Evolutionary conservation across 768 basidiomycete species (phyloP), one percentile per base, ranked within the genome.

Genomic region (Amanita phalloides): DNA sequence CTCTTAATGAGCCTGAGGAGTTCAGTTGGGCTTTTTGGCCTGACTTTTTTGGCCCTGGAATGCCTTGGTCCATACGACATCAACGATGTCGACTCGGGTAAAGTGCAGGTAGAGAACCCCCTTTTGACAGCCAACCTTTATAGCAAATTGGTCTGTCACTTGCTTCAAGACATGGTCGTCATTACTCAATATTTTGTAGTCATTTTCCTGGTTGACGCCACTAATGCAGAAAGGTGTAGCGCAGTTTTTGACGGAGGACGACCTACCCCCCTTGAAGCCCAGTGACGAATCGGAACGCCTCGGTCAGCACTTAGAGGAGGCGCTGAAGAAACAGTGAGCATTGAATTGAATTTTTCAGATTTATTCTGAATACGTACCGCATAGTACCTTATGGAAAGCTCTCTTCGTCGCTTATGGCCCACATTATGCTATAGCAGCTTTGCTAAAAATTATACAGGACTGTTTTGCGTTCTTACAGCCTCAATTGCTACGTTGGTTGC

Each of bases 181-280:
- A 6, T 20, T n/a, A 37, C 41, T 48, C 21, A 41, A 2, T 7
- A 23, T 5, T 36, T 11, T 49, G 8, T 30, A 78, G 77, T 83
- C 81, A 0, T 98, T 97, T 61, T 68, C 72, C 0, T 98, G 92
- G 92, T 77, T 97, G 72, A 90, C 88, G 1, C 76, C 77, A 0
- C 75, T 92, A 14, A 77, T 93, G 80, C 73, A 70, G 57, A 83
- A 82, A 60, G 87, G 87, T 28, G 73, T 76, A 0, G 63, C 67
- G 4, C 67, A 77, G 49, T 81, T 77, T 62, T 82, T 97, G 53
- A 86, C 85, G 1, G 91, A 95, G 62, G 76, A 84, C 26, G 95
- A 98, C 60, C 75, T 97, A 21, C 91, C 91, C 39, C 75, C 81
- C 0, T 71, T 96, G 23, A 68, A 79, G 23, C 69, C 81, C 0